Conservation (phyloP, 2,329 filamentous ascomycete genomes). For the Fusarium oligoseptatum region DNA sequence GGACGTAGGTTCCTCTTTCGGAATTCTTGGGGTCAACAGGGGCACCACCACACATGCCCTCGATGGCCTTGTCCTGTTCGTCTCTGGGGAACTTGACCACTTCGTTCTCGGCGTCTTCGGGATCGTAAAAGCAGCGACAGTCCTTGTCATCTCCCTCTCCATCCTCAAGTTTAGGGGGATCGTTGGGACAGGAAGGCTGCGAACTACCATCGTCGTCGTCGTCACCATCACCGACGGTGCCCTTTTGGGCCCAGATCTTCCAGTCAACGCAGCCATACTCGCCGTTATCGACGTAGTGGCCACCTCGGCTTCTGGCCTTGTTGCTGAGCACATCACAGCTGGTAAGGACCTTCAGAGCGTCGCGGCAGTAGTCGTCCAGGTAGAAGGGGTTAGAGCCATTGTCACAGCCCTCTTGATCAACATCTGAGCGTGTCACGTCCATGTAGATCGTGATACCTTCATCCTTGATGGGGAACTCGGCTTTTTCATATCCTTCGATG, state of each 20-base stretch:
- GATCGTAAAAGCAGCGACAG: neutral
- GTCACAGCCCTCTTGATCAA: neutral
- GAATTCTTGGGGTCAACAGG: neutral
- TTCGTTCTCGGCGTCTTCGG: neutral
- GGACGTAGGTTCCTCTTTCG: neutral
- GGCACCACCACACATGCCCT: neutral
- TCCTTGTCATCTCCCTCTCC: neutral
- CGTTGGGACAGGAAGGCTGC: neutral
- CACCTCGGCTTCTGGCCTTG: neutral
- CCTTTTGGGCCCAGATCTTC: neutral
- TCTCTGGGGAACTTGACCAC: neutral
- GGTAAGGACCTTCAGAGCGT: neutral
- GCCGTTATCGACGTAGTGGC: neutral
- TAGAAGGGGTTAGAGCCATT: neutral
- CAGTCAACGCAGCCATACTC: neutral
- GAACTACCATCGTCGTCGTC: neutral
- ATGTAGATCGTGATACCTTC: neutral
- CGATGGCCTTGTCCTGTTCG: neutral
- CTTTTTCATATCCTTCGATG: neutral
- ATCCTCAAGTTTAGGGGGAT: neutral
- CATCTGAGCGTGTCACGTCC: neutral
- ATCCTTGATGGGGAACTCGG: neutral
- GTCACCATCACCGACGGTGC: neutral
- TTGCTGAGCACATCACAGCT: neutral
- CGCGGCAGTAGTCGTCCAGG: neutral